Percentiles rank a stretch among this genome's conserved stretches.
Conservation (phyloP, 192 early-diverging fungal genomes). For the Rhizophagus prolifer region DNA sequence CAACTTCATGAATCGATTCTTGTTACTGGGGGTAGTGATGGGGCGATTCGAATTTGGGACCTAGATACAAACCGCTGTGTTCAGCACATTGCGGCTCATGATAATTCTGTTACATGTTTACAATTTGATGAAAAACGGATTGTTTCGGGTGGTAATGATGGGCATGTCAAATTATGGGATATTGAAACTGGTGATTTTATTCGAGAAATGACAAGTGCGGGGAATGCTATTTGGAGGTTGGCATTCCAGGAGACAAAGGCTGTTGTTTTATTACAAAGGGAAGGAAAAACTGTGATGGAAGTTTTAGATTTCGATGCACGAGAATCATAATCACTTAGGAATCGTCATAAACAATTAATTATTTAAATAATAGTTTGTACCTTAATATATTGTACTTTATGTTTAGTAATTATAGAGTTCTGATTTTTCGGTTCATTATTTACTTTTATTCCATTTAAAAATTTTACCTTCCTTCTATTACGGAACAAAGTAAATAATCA, state of each 20-base stretch:
- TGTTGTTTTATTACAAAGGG: constrained; percentile 57
- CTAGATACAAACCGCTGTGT: constrained; percentile 57
- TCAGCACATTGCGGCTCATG: constrained; percentile 64
- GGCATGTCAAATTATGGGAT: constrained; percentile 95
- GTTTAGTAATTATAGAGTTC: not conserved
- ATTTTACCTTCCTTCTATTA: not conserved
- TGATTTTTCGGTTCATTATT: not conserved
- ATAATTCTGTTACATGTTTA: constrained; percentile 94
- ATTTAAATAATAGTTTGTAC: not conserved
- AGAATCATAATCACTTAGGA: not conserved
- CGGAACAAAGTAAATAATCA: not conserved
- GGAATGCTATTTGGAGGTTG: constrained; percentile 86
- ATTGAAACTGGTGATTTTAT: constrained; percentile 80
- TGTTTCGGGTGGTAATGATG: constrained; percentile 88
- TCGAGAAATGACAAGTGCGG: constrained; percentile 71
- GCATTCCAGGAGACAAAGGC: constrained; percentile 54
- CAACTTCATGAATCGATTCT: constrained; percentile 76
- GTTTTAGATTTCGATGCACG: constrained; percentile 64
- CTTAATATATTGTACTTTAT: not conserved
- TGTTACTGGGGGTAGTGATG: constrained; percentile 92
- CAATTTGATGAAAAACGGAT: constrained; percentile 91
- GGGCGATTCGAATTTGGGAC: constrained; percentile 90
- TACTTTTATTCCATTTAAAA: not conserved
- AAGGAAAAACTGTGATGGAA: constrained; percentile 66
- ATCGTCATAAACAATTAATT: not conserved